A percentile compares a stretch with the other conserved stretches of the same genome.
Conservation (phyloP, 163 green algal genomes). For the Coccomyxa subellipsoidea region DNA sequence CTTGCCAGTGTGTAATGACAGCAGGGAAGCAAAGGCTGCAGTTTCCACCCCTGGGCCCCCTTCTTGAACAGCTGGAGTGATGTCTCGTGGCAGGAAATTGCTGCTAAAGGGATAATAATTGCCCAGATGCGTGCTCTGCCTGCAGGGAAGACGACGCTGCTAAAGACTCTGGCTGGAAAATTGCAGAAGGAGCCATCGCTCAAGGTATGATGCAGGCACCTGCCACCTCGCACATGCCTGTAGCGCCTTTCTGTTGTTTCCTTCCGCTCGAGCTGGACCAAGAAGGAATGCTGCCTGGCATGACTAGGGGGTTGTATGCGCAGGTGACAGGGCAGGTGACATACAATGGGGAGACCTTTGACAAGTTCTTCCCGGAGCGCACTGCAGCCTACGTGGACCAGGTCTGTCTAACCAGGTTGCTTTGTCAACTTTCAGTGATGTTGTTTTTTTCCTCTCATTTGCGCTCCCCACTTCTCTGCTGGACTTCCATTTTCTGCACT, state of each 20-base stretch:
- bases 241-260: background rate
- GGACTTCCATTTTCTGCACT: too few species aligned
- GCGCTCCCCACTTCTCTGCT: too few species aligned
- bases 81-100: too few species aligned
- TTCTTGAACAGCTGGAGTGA: too few species aligned
- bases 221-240: background rate
- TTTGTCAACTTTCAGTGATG: background rate
- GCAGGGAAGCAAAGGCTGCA: too few species aligned
- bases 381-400: slow-evolving; percentile 68
- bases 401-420: background rate
- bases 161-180: slow-evolving; percentile 33
- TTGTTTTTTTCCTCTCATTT: too few species aligned
- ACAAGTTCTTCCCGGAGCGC: slow-evolving; percentile 63
- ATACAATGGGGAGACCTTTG: slow-evolving; percentile 73
- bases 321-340: slow-evolving; percentile 43
- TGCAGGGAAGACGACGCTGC: slow-evolving; percentile 35
- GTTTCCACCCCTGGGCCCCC: too few species aligned
- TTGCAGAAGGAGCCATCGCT: background rate
- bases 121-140: background rate
- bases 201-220: background rate
- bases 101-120: too few species aligned
- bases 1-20: too few species aligned
- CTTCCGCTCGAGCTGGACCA: background rate
- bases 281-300: too few species aligned
- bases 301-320: background rate